Evolutionary conservation across 176 grass and related monocot species (phyloP).

Genomic region (Avena eriantha): DNA sequence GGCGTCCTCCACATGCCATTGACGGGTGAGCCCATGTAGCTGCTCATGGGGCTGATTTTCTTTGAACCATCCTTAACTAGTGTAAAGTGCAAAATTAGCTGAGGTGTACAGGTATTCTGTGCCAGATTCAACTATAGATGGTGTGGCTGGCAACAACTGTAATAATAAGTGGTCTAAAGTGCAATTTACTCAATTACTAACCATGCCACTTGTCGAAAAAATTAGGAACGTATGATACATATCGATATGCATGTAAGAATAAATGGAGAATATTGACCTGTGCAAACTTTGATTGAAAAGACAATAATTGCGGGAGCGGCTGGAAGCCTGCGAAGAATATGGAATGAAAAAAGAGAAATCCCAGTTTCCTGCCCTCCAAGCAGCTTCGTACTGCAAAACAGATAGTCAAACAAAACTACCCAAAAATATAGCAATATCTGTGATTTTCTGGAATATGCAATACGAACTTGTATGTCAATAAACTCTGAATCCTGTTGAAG

Average conservation of each 20-base stretch:
- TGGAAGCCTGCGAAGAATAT: slow-evolving; percentile 51
- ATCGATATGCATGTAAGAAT: slow-evolving; percentile 6
- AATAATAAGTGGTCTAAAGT: not conserved
- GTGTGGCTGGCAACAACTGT: not conserved
- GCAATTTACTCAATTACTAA: slow-evolving; percentile 7
- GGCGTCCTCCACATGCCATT: not conserved
- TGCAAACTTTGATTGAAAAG: slow-evolving; percentile 93
- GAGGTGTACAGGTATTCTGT: not conserved
- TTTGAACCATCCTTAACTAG: not conserved
- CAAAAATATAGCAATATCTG: slow-evolving; percentile 3
- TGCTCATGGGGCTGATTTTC: not conserved
- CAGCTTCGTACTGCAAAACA: slow-evolving; percentile 81
- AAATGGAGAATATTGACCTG: slow-evolving; percentile 60
- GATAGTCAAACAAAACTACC: slow-evolving; percentile 33
- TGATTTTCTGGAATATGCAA: slow-evolving; percentile 31
- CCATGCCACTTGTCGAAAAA: not conserved
- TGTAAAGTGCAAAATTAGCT: not conserved
- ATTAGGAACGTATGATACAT: not conserved
- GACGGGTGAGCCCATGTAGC: not conserved
- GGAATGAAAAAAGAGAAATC: slow-evolving; percentile 85
- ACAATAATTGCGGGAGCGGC: slow-evolving; percentile 43
- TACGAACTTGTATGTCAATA: slow-evolving; percentile 83
- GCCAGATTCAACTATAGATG: not conserved
- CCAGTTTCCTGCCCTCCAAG: slow-evolving; percentile 98
- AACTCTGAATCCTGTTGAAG: slow-evolving; percentile 82